Evolutionary conservation across 441 rosid species (phyloP), one percentile per base, ranked within the genome.

Genomic region (Euphorbia schlechtendalii): DNA sequence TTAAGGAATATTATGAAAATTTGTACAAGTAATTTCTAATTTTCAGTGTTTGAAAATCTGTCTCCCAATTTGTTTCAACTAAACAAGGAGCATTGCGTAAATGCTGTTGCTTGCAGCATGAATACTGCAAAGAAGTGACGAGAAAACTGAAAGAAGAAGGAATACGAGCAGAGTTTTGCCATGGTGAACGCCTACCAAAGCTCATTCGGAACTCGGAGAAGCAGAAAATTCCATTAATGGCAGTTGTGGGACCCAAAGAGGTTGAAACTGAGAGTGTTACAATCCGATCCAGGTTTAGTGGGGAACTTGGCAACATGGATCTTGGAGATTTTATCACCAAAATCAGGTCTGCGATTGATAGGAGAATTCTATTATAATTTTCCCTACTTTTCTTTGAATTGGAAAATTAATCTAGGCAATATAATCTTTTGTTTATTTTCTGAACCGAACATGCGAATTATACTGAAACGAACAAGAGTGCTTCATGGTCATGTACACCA

Each of bases 151-250:
- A 76, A 79, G 82, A 68, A 28, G 78, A 74, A 25, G 89, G 86
- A 21, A 72, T 90, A 41, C 82, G 95, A 36, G 82, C 85, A 56
- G 98, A 93, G 84, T 62, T 85, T 52, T 82, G 88, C 79, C 92
- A 88, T 20, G 94, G 97, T 0, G 97, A 93, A 78, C 86, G 97
- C 69, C 70, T 90, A 60, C 97, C 96, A 0, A 90, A 93, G 81
- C 97, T 93, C 9, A 90, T 93, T 63, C 84, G 98, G 69, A 86
- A 83, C 65, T 87, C 91, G 28, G 97, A 90, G 83, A 93, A 87
- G 77, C 97, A 85, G 80, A 93, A 86, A 80, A 76, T 88, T 59
- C 96, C 96, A 1, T 74, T 90, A 48, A 88, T 88, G 98, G 98
- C 86, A 4, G 97, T 93, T 24, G 86, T 93, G 1, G 98, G 98